These are phyloP conservation scores for Recurvomyces mirabilis DNA, from an alignment of 495 filamentous ascomycete species.

Conservation along the genomic window DNA sequence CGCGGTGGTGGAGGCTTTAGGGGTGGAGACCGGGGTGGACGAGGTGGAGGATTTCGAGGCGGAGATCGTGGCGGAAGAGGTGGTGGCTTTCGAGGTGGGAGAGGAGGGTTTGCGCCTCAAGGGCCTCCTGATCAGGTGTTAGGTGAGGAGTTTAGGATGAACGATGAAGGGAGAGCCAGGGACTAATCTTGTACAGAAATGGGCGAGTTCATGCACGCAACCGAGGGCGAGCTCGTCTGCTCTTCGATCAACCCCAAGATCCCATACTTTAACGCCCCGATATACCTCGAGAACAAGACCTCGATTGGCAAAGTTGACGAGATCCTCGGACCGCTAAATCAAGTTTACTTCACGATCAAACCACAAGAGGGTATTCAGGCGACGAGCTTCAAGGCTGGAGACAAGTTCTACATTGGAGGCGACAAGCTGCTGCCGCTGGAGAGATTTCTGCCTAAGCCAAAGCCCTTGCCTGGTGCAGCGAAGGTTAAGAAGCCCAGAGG, in stretches of 20 bases:
- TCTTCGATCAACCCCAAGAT: conserved; percentile 87
- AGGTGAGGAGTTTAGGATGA: too few species aligned
- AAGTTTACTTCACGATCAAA: conserved; percentile 97
- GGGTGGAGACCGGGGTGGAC: conserved; percentile 24
- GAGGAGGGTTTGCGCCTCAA: conserved; percentile 53
- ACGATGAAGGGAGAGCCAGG: too few species aligned
- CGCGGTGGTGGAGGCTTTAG: conserved; percentile 25
- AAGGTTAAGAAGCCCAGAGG: conserved; percentile 43
- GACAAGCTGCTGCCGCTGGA: conserved; percentile 93
- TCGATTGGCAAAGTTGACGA: conserved; percentile 81
- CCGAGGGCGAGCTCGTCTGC: conserved; percentile 95
- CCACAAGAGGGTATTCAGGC: conserved; percentile 91
- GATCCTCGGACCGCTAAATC: conserved; percentile 87
- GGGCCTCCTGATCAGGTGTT: conserved; percentile 57
- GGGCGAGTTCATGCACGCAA: conserved; percentile 84
- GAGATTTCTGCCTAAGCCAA: conserved; percentile 92
- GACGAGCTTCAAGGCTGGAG: conserved; percentile 82
- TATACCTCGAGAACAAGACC: conserved; percentile 97
- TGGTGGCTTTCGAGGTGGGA: conserved; percentile 44
- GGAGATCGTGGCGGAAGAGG: conserved; percentile 37
- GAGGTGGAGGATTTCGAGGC: conserved; percentile 26
- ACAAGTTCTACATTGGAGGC: conserved; percentile 90
- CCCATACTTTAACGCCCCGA: conserved; percentile 96
- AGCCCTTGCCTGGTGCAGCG: conserved; percentile 58
- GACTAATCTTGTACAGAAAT: conserved; percentile 52